These are phyloP conservation scores for Cytospora piceicola DNA, from an alignment of 2,329 filamentous ascomycete species.

Conservation along the genomic window DNA sequence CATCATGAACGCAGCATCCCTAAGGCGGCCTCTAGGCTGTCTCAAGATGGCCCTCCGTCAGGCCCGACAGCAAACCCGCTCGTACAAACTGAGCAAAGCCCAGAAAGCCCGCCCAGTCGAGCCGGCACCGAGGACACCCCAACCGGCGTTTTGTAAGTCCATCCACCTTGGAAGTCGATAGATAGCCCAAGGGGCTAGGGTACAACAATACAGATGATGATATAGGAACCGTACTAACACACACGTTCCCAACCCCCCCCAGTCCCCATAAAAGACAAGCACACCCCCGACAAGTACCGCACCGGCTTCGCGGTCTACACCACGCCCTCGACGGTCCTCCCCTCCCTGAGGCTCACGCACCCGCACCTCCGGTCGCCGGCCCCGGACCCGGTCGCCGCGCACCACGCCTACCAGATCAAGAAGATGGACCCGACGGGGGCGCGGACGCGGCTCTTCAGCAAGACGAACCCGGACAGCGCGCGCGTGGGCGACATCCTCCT, in stretches of 20 bases:
- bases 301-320: conserved; percentile 56
- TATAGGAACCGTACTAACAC: neutral
- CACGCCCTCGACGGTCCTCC: conserved; percentile 22
- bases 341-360: conserved; percentile 22
- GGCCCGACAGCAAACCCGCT: conserved; percentile 51
- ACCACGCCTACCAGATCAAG: conserved; percentile 71
- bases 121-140: conserved; percentile 37
- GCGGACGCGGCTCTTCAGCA: conserved; percentile 79
- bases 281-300: conserved; percentile 39
- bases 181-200: no score
- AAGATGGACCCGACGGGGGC: conserved; percentile 83
- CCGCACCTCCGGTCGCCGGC: conserved; percentile 30
- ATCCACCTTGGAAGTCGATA: neutral
- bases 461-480: conserved; percentile 75
- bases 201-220: neutral
- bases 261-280: conserved; percentile 39
- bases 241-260: conserved; percentile 14
- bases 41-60: conserved; percentile 68
- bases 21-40: conserved; percentile 71
- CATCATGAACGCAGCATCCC: conserved; percentile 63
- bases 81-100: conserved; percentile 25
- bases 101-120: conserved; percentile 19
- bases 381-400: conserved; percentile 64
- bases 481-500: conserved; percentile 89
- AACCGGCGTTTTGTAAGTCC: conserved; percentile 38